Evolutionary conservation across 2,329 filamentous ascomycete species (phyloP), one percentile per base, ranked within the genome.

Genomic region (Talaromyces atroroseus): DNA sequence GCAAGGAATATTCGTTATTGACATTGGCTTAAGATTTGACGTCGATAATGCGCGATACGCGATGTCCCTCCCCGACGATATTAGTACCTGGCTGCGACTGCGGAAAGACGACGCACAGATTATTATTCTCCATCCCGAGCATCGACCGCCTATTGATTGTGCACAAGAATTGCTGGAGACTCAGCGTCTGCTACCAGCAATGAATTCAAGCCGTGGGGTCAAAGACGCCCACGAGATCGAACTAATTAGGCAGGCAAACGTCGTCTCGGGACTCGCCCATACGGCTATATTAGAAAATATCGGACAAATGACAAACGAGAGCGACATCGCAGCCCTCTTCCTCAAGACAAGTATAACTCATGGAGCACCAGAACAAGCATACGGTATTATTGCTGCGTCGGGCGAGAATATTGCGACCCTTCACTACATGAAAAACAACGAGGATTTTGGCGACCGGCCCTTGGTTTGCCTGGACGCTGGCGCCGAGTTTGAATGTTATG

Each of bases 401-500:
- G 92, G 92, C 11, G 81, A 84, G 5, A 86, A 89, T 16, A 92
- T 88, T 0, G 89, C 91, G 5, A 94, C 90, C 1, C 80, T 96
- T 34, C 92, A 96, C 74, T 96, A 96, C 65, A 83, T 90, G 23
- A 83, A 87, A 66, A 95, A 95, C 70, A 79, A 91, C 62, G 80
- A 86, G 66, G 79, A 85, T 0, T 75, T 92, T 36, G 74, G 75
- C 0, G 84, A 83, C 45, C 91, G 92, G 74, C 82, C 89, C 54
- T 87, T 95, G 64, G 74, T 96, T 52, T 81, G 96, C 57, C 76
- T 96, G 20, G 92, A 97, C 67, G 92, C 90, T 2, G 92, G 90
- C 21, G 86, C 81, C 29, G 88, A 91, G 71, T 89, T 83, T 80
- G 71, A 82, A 54, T 87, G 85, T 71, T 91, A 92, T 65, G 86